Percentiles rank a stretch among this genome's conserved stretches.
Evolutionary conservation across 257 asterid genomes (phyloP).

Genomic region (Scutellaria baicalensis): DNA sequence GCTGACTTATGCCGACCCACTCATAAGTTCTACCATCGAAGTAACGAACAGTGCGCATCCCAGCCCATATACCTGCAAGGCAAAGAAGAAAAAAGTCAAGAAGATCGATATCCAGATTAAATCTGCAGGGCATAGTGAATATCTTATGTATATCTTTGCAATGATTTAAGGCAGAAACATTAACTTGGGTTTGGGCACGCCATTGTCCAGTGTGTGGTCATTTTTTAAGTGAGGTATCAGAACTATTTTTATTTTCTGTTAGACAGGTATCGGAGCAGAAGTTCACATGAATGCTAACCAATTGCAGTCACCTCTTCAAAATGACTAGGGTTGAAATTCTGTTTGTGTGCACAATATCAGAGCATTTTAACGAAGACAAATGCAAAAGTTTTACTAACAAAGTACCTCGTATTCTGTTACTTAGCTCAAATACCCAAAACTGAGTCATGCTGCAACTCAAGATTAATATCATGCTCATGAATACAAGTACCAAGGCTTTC

Average conservation of each 20-base stretch:
- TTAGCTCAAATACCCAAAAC: too few relatives aligned
- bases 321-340: not conserved
- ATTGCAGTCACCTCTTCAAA: too few relatives aligned
- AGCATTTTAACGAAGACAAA: not conserved
- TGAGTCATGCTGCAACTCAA: too few relatives aligned
- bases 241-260: not conserved
- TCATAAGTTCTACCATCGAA: slow-evolving; percentile 90
- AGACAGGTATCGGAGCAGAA: not conserved
- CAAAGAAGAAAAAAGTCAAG: not conserved
- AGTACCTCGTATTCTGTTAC: too few relatives aligned
- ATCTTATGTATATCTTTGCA: not conserved
- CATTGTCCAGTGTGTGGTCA: not conserved
- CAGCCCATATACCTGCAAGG: slow-evolving; percentile 88
- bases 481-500: not conserved
- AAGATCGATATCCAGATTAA: not conserved
- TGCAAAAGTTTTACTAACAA: too few relatives aligned
- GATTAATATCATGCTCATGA: not conserved
- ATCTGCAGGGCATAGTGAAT: not conserved
- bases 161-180: not conserved
- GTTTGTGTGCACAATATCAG: not conserved
- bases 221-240: not conserved
- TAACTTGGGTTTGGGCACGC: not conserved
- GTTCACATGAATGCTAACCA: too few relatives aligned
- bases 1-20: slow-evolving; percentile 95
- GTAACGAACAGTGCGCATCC: slow-evolving; percentile 86